A percentile compares a stretch with the other conserved stretches of the same genome.
These are phyloP conservation scores for Pseudopithomyces maydicus DNA, from an alignment of 2,329 filamentous ascomycete genomes.

Conservation along the genomic window DNA sequence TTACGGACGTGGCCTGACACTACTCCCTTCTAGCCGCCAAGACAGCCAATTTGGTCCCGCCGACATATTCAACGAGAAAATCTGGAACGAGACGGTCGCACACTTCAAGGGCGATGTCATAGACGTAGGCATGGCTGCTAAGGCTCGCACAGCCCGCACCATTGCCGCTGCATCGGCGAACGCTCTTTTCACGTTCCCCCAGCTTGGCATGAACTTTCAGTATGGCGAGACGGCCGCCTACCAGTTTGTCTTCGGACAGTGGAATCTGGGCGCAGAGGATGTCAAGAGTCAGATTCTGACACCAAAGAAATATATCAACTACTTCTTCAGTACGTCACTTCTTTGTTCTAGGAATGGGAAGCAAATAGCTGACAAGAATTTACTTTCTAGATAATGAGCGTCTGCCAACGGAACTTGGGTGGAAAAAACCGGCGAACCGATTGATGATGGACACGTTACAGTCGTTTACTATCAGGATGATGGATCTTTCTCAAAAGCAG, in stretches of 20 bases:
- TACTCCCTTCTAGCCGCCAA: not conserved
- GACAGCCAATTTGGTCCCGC: constrained; percentile 51
- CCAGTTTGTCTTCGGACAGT: not conserved
- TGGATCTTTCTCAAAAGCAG: not conserved
- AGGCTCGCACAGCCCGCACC: not conserved
- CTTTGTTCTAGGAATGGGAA: not conserved
- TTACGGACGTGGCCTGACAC: not conserved
- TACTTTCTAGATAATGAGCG: too few relatives aligned
- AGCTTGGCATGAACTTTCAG: not conserved
- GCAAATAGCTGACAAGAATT: not conserved
- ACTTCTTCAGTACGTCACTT: constrained; percentile 52
- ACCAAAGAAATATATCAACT: constrained; percentile 20
- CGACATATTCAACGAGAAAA: constrained; percentile 49
- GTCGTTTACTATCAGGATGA: not conserved
- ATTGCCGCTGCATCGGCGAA: not conserved
- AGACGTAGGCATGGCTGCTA: not conserved
- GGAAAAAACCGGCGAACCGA: not conserved
- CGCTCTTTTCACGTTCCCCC: constrained; percentile 1
- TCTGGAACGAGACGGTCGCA: not conserved
- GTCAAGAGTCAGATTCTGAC: not conserved
- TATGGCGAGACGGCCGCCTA: not conserved
- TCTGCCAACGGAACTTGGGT: too few relatives aligned
- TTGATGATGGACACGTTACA: not conserved
- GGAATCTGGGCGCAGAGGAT: not conserved
- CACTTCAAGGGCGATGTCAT: not conserved